Conservation (phyloP, 2,329 filamentous ascomycete species). For the Nigrospora sphaerica region DNA sequence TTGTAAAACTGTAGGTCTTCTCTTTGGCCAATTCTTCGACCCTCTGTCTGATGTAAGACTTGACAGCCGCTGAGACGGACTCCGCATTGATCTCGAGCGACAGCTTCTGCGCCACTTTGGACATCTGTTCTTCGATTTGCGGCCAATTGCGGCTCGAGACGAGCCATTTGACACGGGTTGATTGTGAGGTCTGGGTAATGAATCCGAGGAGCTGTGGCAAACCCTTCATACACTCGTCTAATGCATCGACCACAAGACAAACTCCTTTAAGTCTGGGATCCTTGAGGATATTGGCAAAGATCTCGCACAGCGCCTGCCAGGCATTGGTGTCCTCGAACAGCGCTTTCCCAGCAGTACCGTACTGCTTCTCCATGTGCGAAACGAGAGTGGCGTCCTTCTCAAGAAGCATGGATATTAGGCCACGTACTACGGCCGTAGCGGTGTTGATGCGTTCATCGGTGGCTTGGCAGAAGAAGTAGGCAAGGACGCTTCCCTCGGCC, state of each 20-base stretch:
- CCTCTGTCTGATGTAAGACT: background rate
- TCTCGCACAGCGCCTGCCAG: constrained; percentile 26
- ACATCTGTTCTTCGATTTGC: constrained; percentile 25
- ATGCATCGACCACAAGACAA: constrained; percentile 35
- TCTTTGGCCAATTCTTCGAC: background rate
- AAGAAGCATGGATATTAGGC: constrained; percentile 20
- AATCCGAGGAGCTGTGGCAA: constrained; percentile 24
- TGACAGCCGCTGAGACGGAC: background rate
- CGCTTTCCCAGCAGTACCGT: constrained; percentile 18
- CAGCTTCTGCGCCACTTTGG: constrained; percentile 12
- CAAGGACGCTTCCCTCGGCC: constrained; percentile 1
- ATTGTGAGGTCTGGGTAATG: constrained; percentile 18
- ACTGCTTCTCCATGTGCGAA: constrained; percentile 22
- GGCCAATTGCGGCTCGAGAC: constrained; percentile 34
- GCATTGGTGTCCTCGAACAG: constrained; percentile 31
- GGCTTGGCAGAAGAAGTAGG: constrained; percentile 26
- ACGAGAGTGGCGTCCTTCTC: constrained; percentile 21
- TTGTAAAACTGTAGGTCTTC: background rate
- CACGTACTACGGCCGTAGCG: constrained; percentile 22
- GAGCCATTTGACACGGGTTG: constrained; percentile 29
- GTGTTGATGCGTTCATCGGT: constrained; percentile 16
- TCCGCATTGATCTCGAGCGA: constrained; percentile 23
- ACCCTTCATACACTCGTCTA: constrained; percentile 34
- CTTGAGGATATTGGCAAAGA: constrained; percentile 32
- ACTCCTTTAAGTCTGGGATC: constrained; percentile 21